Evolutionary conservation across 441 rosid species (phyloP), one percentile per base, ranked within the genome.

Genomic region (Mallotus japonicus): DNA sequence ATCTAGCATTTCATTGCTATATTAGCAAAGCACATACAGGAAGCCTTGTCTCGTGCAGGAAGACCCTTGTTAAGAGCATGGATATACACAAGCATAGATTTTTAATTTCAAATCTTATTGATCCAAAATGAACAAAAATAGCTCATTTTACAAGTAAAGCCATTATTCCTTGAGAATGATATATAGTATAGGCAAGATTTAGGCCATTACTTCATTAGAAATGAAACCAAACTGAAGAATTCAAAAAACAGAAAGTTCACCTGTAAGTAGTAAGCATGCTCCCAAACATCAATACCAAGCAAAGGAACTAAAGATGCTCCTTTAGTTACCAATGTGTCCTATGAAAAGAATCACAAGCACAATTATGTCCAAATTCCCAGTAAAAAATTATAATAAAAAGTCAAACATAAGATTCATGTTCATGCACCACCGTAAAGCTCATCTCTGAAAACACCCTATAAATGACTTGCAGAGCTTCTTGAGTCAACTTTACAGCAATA

Each of bases 191-290:
- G 22, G 12, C 34, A 13, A 22, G 37, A 58, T 22, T 28, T 17
- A 22, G 32, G 32, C 32, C 32, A 46, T 13, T 11, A 65, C 54
- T 17, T 28, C 32, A 28, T 28, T 28, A 28, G 32, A 28, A 28
- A 28, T 28, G 32, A 28, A 28, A 28, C 32, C 32, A 28, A 28
- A 28, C 56, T 54, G 60, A 19, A 62, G 55, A 81, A 17, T 42
- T 62, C 34, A 67, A 24, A 15, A 32, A 63, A 28, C 2, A 28
- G 3, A 49, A 69, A 19, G 60, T 61, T 80, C 79, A 95, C 99
- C 96, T 95, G 99, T 60, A 95, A 81, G 80, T 95, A 95, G 85
- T 95, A 95, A 37, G 99, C 99, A 70, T 95, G 99, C 86, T 95
- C 99, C 98, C 98, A 95, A 49, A 95, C 99, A 84, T 95, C 98